Conservation (phyloP, 2,329 filamentous ascomycete species). For the Neophaeococcomyces mojaviensis region DNA sequence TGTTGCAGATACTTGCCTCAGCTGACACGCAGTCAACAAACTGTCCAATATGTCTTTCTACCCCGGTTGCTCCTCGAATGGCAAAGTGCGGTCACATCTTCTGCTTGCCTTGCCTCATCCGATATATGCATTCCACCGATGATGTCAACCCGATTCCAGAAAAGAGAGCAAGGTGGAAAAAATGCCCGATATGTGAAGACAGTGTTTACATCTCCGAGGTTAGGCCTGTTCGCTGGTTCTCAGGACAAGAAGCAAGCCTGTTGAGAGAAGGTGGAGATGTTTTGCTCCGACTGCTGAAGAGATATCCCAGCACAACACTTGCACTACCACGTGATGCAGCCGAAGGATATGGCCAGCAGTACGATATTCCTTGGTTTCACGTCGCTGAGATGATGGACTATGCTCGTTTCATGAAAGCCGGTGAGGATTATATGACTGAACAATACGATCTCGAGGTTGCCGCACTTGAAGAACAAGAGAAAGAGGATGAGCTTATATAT, state of each 20-base stretch:
- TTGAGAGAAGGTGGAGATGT: constrained; percentile 83
- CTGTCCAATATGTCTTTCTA: constrained; percentile 90
- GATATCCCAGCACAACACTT: constrained; percentile 71
- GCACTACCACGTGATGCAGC: constrained; percentile 78
- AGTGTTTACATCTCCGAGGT: constrained; percentile 86
- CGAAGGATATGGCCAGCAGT: constrained; percentile 59
- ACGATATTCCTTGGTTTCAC: constrained; percentile 90
- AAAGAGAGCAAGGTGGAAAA: constrained; percentile 76
- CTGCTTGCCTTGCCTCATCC: constrained; percentile 83
- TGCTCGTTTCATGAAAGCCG: constrained; percentile 89
- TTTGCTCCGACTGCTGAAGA: constrained; percentile 75
- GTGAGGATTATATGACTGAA: constrained; percentile 73
- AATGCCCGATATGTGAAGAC: constrained; percentile 94
- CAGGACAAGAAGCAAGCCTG: constrained; percentile 73
- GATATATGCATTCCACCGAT: constrained; percentile 90
- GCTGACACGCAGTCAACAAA: constrained; percentile 78
- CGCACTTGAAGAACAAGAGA: constrained; percentile 66
- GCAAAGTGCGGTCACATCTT: constrained; percentile 96
- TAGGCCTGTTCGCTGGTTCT: constrained; percentile 82
- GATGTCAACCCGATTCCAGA: constrained; percentile 53
- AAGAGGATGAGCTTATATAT: constrained; percentile 86
- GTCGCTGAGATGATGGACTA: constrained; percentile 92
- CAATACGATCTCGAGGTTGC: constrained; percentile 75
- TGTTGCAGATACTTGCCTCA: constrained; percentile 86
- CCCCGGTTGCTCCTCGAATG: constrained; percentile 91